A percentile compares a stretch with the other conserved stretches of the same genome.
phyloP scores from a whole-genome alignment of 2,329 filamentous ascomycete species.

The Phialocephala sp. region DNA sequence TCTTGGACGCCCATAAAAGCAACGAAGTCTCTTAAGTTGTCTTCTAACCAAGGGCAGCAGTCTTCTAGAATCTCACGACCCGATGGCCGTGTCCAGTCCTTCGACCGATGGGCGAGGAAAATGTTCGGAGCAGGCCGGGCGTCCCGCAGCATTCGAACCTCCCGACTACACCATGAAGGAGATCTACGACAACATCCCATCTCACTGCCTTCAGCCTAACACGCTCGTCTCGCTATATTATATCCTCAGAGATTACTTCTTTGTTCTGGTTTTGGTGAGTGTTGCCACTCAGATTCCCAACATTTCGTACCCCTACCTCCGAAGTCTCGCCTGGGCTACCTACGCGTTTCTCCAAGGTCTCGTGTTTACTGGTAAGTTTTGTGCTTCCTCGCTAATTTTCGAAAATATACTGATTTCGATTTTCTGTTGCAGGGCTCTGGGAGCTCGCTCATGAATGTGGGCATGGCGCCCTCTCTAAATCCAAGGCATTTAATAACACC shows the following conservation, averaged over 20 bases:
- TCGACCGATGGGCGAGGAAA: constrained; percentile 7
- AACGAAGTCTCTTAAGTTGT: constrained; percentile 9
- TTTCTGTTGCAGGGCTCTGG: constrained; percentile 60
- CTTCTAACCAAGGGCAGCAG: not conserved
- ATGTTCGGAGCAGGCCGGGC: not conserved
- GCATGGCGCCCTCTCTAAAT: constrained; percentile 69
- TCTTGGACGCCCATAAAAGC: constrained; percentile 5
- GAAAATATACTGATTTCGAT: not conserved
- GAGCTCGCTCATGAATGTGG: constrained; percentile 75
- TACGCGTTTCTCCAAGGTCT: constrained; percentile 71
- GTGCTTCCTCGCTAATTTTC: not conserved
- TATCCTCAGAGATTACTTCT: constrained; percentile 59
- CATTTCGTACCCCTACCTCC: constrained; percentile 51
- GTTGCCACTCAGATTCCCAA: constrained; percentile 59
- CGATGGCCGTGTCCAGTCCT: not conserved
- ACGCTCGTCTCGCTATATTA: constrained; percentile 58
- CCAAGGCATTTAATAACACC: constrained; percentile 61
- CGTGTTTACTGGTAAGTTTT: constrained; percentile 55
- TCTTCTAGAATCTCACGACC: constrained; percentile 8
- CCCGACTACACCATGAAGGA: constrained; percentile 43
- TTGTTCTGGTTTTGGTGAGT: constrained; percentile 55
- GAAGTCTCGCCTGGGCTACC: constrained; percentile 56
- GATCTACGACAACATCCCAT: constrained; percentile 56
- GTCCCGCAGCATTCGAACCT: constrained; percentile 31
- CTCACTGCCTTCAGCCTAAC: constrained; percentile 65